phyloP scores from a whole-genome alignment of 2,329 filamentous ascomycete species.

The Knoxdaviesia capensis region DNA sequence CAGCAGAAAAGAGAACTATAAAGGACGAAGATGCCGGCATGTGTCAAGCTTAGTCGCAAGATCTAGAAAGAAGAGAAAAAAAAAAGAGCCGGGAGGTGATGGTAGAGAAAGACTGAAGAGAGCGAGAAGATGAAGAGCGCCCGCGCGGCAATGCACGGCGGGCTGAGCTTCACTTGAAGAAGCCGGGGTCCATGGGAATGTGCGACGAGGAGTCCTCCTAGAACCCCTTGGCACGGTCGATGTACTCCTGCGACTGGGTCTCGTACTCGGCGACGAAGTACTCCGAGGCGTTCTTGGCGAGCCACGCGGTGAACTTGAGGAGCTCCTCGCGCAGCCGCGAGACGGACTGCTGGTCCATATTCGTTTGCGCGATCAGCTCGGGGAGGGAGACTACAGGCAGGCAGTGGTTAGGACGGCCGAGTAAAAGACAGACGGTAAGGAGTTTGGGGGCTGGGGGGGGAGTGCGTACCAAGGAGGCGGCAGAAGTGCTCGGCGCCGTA shows the following conservation, averaged over 20 bases:
- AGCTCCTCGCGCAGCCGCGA: slow-evolving; percentile 78
- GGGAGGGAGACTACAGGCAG: slow-evolving; percentile 54
- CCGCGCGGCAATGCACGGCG: neutral
- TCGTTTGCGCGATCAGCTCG: slow-evolving; percentile 88
- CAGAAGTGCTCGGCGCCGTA: slow-evolving; percentile 88
- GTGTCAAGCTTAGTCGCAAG: neutral
- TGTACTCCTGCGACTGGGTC: slow-evolving; percentile 48
- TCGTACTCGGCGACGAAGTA: slow-evolving; percentile 70
- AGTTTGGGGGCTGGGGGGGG: neutral
- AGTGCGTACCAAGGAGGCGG: slow-evolving; percentile 59
- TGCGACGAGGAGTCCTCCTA: slow-evolving; percentile 8
- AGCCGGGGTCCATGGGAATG: no score
- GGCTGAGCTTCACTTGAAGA: neutral
- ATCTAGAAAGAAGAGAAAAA: neutral
- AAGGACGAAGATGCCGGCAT: no score
- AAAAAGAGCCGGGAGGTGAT: neutral
- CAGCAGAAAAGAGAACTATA: no score
- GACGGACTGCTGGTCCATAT: slow-evolving; percentile 89
- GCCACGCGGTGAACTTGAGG: slow-evolving; percentile 67
- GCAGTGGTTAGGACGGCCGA: neutral
- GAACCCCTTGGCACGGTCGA: slow-evolving; percentile 39
- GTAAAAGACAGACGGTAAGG: neutral
- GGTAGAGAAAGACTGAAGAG: neutral
- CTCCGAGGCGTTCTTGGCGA: slow-evolving; percentile 52
- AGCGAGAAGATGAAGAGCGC: neutral